Evolutionary conservation across 345 rosid genomes (phyloP), one percentile per base, ranked within the genome.

Genomic region (Mercurialis annua): DNA sequence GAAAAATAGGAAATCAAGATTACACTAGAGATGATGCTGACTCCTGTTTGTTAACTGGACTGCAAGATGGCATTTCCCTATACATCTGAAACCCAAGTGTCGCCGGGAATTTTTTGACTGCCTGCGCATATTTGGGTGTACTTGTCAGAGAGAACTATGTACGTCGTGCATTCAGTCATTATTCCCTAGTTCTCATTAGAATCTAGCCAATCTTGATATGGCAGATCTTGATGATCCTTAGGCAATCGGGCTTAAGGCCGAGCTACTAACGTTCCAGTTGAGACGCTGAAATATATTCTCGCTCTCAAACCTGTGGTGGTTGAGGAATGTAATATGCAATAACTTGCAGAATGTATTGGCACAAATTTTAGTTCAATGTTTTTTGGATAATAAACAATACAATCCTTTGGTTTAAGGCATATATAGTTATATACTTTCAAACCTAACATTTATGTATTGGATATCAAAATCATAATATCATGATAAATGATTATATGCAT

Each of bases 1-100:
- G 75, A 92, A 85, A 73, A 80, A 83, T 65, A 84, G 92, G 78
- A 87, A 77, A 73, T 79, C 83, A 59, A 82, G 86, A 70, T 68
- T 83, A 66, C 73, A 71, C 60, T 61, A 80, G n/a, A 73, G 67
- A 70, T 72, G 80, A 77, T 53, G 68, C 38, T 33, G 26, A 46
- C 0, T 47, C 11, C 30, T 7, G 24, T 64, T 50, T 16, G 69
- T 64, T 59, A 66, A 70, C 69, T 50, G 21, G 33, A 42, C 42
- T 52, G 20, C 16, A 38, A 46, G 61, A 52, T 61, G 29, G 20
- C 15, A 47, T 36, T 71, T 69, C 61, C 34, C 55, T 30, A 73
- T 52, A 66, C 17, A 48, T 57, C 30, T 36, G 31, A 56, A 12
- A 21, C 42, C 24, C 23, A 38, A 49, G 23, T 48, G 26, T 5